These are phyloP conservation scores for Fusarium algeriense DNA, from an alignment of 2,329 filamentous ascomycete species.

Conservation along the genomic window DNA sequence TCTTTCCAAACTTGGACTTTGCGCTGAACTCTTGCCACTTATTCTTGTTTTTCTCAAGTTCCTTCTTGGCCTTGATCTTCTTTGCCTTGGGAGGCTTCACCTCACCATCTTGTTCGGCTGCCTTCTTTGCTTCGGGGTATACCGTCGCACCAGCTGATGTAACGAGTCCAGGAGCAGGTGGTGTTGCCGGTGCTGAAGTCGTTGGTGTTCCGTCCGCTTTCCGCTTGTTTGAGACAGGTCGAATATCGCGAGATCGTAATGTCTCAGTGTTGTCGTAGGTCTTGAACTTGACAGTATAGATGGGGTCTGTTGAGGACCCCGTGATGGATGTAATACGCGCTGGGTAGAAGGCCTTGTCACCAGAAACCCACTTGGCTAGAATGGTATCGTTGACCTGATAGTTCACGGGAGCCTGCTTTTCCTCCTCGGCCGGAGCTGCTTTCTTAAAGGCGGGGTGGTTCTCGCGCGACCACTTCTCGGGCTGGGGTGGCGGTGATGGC, in stretches of 20 bases:
- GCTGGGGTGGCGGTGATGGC: slow-evolving; percentile 64
- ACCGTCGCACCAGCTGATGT: slow-evolving; percentile 68
- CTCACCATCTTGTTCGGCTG: slow-evolving; percentile 72
- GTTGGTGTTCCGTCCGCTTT: slow-evolving; percentile 84
- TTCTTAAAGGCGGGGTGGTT: slow-evolving; percentile 83
- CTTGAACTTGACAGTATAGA: slow-evolving; percentile 96
- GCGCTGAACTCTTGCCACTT: slow-evolving; percentile 95
- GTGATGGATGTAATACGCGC: slow-evolving; percentile 95
- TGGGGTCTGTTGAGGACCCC: slow-evolving; percentile 88
- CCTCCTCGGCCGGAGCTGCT: slow-evolving; percentile 61
- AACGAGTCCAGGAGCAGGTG: slow-evolving; percentile 59
- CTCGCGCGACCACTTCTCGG: slow-evolving; percentile 82
- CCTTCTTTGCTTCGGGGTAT: slow-evolving; percentile 72
- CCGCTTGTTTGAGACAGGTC: slow-evolving; percentile 82
- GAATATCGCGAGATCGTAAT: slow-evolving; percentile 83
- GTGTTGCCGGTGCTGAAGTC: slow-evolving; percentile 53
- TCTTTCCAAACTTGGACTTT: slow-evolving; percentile 78
- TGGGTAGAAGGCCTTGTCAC: slow-evolving; percentile 90
- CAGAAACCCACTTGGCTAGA: slow-evolving; percentile 89
- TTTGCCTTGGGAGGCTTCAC: slow-evolving; percentile 83
- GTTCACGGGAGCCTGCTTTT: slow-evolving; percentile 61
- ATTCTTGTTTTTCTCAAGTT: slow-evolving; percentile 88
- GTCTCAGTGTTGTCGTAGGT: slow-evolving; percentile 89
- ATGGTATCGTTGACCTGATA: slow-evolving; percentile 93
- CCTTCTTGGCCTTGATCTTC: slow-evolving; percentile 90